Conservation (phyloP, 2,329 filamentous ascomycete genomes). For the Thielaviopsis cerberus region DNA sequence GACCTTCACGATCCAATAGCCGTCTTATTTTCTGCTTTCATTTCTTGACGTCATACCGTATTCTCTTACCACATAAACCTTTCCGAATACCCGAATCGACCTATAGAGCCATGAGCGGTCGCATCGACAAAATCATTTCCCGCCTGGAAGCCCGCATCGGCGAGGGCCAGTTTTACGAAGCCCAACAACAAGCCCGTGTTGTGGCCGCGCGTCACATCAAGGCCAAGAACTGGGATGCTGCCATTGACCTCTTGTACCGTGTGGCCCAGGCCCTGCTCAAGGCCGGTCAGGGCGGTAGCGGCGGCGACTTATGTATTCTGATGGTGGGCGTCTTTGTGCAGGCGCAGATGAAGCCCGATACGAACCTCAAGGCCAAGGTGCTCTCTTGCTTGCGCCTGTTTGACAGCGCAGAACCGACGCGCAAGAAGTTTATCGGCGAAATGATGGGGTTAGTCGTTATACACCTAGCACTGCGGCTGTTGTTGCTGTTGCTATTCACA, state of each 20-base stretch:
- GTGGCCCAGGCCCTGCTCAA: conserved; percentile 74
- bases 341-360: conserved; percentile 59
- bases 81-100: background rate
- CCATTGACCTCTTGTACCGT: conserved; percentile 68
- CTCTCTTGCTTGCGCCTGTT: conserved; percentile 68
- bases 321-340: conserved; percentile 83
- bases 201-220: conserved; percentile 90
- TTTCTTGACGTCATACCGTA: background rate
- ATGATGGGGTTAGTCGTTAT: conserved; percentile 58
- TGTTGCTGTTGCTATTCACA: no score
- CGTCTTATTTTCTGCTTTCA: no score
- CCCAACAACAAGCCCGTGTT: conserved; percentile 91
- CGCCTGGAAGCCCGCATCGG: conserved; percentile 70
- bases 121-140: conserved; percentile 38
- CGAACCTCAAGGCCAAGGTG: conserved; percentile 54
- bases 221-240: conserved; percentile 62
- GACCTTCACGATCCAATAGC: no score
- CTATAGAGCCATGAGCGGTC: conserved; percentile 19
- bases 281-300: conserved; percentile 83
- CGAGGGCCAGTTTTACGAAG: conserved; percentile 91
- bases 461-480: no score
- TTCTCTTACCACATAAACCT: background rate
- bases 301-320: conserved; percentile 74
- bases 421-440: conserved; percentile 81
- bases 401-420: conserved; percentile 63